Base-by-base conservation (phyloP, 2,329 filamentous ascomycete species). In the Trichocomaceae sp. region DNA sequence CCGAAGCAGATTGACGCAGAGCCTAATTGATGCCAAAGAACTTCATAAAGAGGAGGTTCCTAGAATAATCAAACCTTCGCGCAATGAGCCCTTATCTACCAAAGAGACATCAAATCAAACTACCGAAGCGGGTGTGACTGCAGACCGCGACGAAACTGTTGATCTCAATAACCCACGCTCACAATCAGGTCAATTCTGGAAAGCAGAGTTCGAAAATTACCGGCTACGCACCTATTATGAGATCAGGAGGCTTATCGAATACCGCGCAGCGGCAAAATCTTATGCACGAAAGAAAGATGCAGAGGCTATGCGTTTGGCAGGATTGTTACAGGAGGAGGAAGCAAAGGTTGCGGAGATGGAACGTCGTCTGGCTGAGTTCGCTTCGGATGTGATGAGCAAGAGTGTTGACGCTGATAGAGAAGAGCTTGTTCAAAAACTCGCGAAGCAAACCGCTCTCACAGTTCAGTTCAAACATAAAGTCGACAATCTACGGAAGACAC, bases 181-280 rank as follows among this genome's bases (percentile, higher is more conserved):
- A 0, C 77, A 80, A 50, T 83, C 80, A 5, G 81, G 80, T 2
- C 78, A 77, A 60, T 83, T 83, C 62, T 84, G 82, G 82, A 84
- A 84, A 65, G 73, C 75, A 10, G 78, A 83, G 58, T 83, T 81
- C 61, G 79, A 84, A 52, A 75, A 71, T 39, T 85, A 84, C 61
- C 74, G 81, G 15, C 72, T 75, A 20, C 79, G 76, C 47, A 84
- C 81, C 35, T 78, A 82, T 57, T 74, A 74, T 39, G 82, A 85
- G 62, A 79, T 83, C 63, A 81, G 78, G 64, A 82, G 80, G 61
- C 72, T 85, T 48, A 76, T 85, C 50, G 73, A 78, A 29, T 84
- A 85, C 62, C 79, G 82, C 57, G 77, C 79, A 47, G 70, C 79
- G 23, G 79, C 80, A 17, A 84, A 82, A 64, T 78, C 77, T 41